Conservation (phyloP, 352 stramenopile genomes). For the Aphanomyces euteiches region DNA sequence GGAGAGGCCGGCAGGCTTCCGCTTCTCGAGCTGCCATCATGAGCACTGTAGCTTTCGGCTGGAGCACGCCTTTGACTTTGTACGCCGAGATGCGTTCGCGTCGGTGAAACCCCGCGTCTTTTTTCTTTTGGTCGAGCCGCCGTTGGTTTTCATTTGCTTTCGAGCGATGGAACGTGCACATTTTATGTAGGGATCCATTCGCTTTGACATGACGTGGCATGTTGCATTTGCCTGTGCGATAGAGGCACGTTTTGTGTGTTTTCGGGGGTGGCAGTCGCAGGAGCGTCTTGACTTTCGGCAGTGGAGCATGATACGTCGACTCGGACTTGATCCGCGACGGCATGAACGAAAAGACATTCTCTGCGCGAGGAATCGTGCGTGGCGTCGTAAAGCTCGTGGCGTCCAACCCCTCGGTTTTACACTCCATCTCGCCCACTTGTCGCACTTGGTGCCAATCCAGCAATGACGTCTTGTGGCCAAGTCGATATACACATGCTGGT, state of each 20-base stretch:
- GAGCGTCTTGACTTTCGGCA: conserved; percentile 5
- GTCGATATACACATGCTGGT: background rate
- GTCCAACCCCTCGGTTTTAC: background rate
- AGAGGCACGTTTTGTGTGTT: conserved; percentile 23
- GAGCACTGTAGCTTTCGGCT: conserved; percentile 14
- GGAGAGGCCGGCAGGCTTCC: background rate
- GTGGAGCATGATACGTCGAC: background rate
- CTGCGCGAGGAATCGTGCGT: conserved; percentile 1
- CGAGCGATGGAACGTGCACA: conserved; percentile 28
- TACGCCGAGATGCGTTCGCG: conserved; percentile 27
- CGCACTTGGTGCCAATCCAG: background rate
- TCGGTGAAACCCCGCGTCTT: conserved; percentile 28
- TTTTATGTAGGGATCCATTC: conserved; percentile 26
- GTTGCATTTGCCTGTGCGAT: conserved; percentile 29
- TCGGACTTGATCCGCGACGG: background rate
- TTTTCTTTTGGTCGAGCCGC: conserved; percentile 29
- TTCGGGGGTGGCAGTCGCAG: conserved; percentile 1
- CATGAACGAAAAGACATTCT: conserved; percentile 15
- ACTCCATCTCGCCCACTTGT: background rate
- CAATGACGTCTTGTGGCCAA: background rate
- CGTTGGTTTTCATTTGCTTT: conserved; percentile 31
- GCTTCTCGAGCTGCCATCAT: background rate
- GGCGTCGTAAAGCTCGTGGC: conserved; percentile 9
- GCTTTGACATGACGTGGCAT: conserved; percentile 20
- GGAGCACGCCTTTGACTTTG: conserved; percentile 30